Evolutionary conservation across 2,329 filamentous ascomycete species (phyloP), one percentile per base, ranked within the genome.

Genomic region (Phoma herbarum): DNA sequence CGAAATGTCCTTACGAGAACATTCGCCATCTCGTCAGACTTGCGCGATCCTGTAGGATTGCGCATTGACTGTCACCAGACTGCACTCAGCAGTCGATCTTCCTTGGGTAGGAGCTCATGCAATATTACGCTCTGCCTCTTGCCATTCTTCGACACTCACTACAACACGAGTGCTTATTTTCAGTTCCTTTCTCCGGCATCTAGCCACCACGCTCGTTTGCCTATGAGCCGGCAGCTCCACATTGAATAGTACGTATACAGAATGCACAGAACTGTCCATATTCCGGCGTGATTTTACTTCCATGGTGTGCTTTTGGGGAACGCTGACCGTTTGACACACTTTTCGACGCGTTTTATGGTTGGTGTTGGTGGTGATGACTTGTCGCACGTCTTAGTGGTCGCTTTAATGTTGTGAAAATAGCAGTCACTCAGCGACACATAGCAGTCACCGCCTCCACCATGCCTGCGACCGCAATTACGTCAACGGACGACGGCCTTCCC

Each of bases 121-220:
- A 57, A 51, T 47, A 57, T 42, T 1, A n/a, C 18, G 29, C 46
- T 45, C 7, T 29, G 6, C 23, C 22, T 25, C n/a, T 16, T 28
- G 20, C 18, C 28, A 10, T 37, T 45, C 16, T 44, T 4, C 20
- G 1, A 22, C n/a, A 4, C 25, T 31, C 31, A n/a, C 22, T 25
- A 4, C 42, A 48, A 52, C 43, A 47, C 26, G 47, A 14, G 29
- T 18, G 48, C 2, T 25, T 25, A 1, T 33, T 33, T 44, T n/a
- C 8, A 26, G 16, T 26, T 48, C 11, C 18, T 9, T n/a, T 12
- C 43, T 51, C 12, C 23, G 25, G 20, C 16, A 23, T n/a, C 2
- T 26, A 10, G 22, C 26, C 49, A 20, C 39, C 22, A 25, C 26
- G 14, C 11, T 41, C 31, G 7, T 29, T 45, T 46, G 23, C 23